A percentile compares a stretch with the other conserved stretches of the same genome.
Conservation (phyloP, 257 asterid species). For the Coffea eugenioides region DNA sequence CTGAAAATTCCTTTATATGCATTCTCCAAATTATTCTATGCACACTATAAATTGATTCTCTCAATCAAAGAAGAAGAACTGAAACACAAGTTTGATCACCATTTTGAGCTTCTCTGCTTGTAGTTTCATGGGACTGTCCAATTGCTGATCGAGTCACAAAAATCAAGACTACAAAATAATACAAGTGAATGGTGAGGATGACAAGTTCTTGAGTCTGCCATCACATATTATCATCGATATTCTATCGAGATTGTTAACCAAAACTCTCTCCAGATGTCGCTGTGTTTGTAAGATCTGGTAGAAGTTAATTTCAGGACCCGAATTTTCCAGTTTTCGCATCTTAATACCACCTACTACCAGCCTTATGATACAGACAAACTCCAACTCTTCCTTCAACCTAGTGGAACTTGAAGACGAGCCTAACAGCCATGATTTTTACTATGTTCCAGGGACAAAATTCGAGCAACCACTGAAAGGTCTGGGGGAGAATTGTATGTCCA, state of each 20-base stretch:
- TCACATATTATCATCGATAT: constrained; percentile 27
- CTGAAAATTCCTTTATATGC: no score
- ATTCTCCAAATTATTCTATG: no score
- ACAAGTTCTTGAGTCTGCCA: constrained; percentile 23
- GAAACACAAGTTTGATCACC: no score
- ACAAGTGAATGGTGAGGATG: background rate
- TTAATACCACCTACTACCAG: constrained; percentile 23
- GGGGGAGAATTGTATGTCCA: background rate
- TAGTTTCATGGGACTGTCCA: no score
- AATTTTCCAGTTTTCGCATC: constrained; percentile 27
- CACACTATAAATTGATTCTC: no score
- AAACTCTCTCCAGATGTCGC: constrained; percentile 19
- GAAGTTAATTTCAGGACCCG: constrained; percentile 9
- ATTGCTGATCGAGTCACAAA: background rate
- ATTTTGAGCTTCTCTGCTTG: no score
- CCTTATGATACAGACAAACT: constrained; percentile 10
- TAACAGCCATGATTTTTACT: background rate
- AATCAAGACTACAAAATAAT: background rate
- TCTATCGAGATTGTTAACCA: constrained; percentile 31
- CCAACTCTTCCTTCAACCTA: background rate
- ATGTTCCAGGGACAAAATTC: background rate
- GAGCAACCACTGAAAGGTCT: background rate
- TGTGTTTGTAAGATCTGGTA: constrained; percentile 39
- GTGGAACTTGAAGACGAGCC: constrained; percentile 26
- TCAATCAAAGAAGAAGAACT: no score